phyloP scores from a whole-genome alignment of 179 eudicot genomes.

The Dionaea muscipula region DNA sequence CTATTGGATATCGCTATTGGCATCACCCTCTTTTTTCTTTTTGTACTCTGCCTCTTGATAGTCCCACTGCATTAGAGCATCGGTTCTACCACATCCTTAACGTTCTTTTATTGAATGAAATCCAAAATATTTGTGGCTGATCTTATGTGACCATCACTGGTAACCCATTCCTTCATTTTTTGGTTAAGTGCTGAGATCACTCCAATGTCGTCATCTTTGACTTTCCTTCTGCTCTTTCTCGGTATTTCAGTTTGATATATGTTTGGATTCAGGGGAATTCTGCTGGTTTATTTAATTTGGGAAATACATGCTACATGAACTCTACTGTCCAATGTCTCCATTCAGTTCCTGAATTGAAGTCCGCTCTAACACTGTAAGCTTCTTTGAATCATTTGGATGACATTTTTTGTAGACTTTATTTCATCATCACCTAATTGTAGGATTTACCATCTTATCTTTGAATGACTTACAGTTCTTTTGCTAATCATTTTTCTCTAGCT shows the following conservation, averaged over 20 bases:
- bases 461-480: constrained; percentile 3
- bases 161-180: too few species aligned
- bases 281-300: constrained; percentile 79
- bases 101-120: too few species aligned
- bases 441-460: neutral
- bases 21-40: too few species aligned
- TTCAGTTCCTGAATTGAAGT: constrained; percentile 91
- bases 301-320: constrained; percentile 97
- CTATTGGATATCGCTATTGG: too few species aligned
- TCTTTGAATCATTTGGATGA: neutral
- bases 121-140: too few species aligned
- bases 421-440: neutral
- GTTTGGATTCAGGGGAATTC: constrained; percentile 59
- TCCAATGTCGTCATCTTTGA: neutral
- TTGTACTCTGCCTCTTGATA: too few species aligned
- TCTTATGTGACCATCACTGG: too few species aligned
- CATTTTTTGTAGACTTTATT: neutral
- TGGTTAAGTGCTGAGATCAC: neutral
- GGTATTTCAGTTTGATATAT: neutral
- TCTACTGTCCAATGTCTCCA: constrained; percentile 84
- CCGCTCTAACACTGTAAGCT: constrained; percentile 61
- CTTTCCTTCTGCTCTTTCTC: neutral
- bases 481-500: constrained; percentile 29
- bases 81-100: too few species aligned
- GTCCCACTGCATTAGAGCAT: too few species aligned